These are phyloP conservation scores for Rhodotorula mucilaginosa DNA, from an alignment of 1,284 basidiomycete genomes.

Conservation along the genomic window DNA sequence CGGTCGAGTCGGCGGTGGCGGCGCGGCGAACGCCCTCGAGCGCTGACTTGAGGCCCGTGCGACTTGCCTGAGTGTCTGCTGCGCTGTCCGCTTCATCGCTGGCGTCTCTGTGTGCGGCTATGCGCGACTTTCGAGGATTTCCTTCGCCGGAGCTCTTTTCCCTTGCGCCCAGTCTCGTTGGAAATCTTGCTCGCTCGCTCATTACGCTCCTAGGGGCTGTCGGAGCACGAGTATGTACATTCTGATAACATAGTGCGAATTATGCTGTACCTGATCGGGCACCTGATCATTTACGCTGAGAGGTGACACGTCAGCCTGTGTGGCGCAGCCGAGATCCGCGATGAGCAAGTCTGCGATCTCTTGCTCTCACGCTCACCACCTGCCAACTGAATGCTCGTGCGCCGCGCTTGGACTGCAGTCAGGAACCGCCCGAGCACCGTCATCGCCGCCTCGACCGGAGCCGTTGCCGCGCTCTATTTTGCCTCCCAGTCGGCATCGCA, in stretches of 20 bases:
- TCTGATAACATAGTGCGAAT: neutral
- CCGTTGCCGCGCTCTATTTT: constrained; percentile 9
- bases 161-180: neutral
- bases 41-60: neutral
- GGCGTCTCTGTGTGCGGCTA: neutral
- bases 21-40: neutral
- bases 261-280: no score
- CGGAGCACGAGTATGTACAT: neutral
- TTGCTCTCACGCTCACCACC: neutral
- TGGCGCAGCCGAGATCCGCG: no score
- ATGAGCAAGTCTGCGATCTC: neutral
- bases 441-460: constrained; percentile 16
- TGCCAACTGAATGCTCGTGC: neutral
- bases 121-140: neutral
- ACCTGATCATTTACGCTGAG: no score
- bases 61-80: constrained; percentile 6
- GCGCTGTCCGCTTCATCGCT: constrained; percentile 27
- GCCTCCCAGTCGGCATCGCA: neutral
- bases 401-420: neutral
- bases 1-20: constrained; percentile 1
- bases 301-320: no score
- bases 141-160: neutral
- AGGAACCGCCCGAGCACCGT: constrained; percentile 7
- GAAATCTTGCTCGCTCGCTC: neutral
- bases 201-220: neutral